These are phyloP conservation scores for Fistulifera solaris DNA, from an alignment of 108 stramenopile genomes.

Conservation along the genomic window DNA sequence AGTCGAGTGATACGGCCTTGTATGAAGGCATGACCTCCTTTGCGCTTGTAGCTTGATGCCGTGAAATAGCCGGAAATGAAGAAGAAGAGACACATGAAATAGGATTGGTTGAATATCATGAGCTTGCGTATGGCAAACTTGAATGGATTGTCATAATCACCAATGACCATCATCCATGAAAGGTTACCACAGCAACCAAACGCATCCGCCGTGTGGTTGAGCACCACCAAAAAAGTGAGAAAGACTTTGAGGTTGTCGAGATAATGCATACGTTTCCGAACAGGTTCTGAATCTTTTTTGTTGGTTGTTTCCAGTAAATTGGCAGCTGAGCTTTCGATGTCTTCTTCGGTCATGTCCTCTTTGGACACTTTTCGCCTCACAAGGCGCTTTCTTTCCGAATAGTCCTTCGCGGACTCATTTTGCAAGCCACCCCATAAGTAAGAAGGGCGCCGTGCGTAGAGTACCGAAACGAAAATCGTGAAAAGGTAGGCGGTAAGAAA, in stretches of 20 bases:
- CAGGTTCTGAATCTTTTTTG: not conserved
- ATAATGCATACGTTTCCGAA: not conserved
- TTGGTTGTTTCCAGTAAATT: no score
- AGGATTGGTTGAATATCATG: conserved; percentile 8
- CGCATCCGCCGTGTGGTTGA: conserved; percentile 4
- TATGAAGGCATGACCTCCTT: not conserved
- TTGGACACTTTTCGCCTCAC: no score
- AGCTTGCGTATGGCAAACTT: not conserved
- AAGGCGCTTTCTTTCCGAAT: no score
- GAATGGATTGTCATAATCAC: conserved; percentile 5
- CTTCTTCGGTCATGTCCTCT: no score
- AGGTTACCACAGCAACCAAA: conserved; percentile 3
- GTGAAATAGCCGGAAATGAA: conserved; percentile 8
- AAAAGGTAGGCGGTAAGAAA: no score
- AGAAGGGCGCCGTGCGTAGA: no score
- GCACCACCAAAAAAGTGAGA: conserved; percentile 3
- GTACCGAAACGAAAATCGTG: no score
- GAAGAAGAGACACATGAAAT: conserved; percentile 11
- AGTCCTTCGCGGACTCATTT: no score
- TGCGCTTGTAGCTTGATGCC: conserved; percentile 4
- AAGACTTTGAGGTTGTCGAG: conserved; percentile 9
- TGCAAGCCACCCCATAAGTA: no score
- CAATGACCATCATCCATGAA: conserved; percentile 5
- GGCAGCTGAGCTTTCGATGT: no score
- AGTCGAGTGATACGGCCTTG: not conserved